phyloP scores from a whole-genome alignment of 2,329 filamentous ascomycete genomes.

The Calonectria ilicicola region DNA sequence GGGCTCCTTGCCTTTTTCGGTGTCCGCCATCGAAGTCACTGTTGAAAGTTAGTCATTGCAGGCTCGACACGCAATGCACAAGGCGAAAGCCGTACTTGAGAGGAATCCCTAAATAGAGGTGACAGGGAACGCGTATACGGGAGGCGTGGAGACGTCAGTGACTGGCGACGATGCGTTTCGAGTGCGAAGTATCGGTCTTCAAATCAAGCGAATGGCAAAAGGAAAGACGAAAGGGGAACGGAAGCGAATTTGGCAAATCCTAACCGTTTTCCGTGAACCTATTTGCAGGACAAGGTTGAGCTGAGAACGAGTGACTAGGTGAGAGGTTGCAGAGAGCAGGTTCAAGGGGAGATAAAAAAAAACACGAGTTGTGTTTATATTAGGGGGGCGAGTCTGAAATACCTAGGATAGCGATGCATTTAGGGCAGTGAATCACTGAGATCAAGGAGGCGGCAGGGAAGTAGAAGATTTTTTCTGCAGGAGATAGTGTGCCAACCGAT shows the following conservation, averaged over 20 bases:
- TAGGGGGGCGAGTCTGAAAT: not conserved
- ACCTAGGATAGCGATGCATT: not conserved
- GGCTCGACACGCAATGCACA: not conserved
- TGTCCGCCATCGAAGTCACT: constrained; percentile 46
- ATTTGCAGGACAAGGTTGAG: constrained; percentile 16
- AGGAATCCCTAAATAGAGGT: constrained; percentile 16
- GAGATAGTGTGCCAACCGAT: constrained; percentile 15
- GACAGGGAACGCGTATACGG: constrained; percentile 35
- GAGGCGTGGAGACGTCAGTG: constrained; percentile 2
- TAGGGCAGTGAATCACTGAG: constrained; percentile 34
- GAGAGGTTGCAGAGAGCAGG: constrained; percentile 14
- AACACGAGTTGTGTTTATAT: constrained; percentile 9
- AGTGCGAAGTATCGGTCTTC: not conserved
- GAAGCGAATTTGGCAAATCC: not conserved
- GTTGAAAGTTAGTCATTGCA: constrained; percentile 26
- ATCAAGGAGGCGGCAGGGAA: not conserved
- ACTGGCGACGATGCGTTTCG: not conserved
- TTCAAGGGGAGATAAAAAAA: constrained; percentile 24
- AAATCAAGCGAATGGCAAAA: not conserved
- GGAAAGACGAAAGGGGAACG: not conserved
- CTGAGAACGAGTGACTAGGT: constrained; percentile 26
- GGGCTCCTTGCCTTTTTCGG: constrained; percentile 37
- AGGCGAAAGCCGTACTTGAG: constrained; percentile 30
- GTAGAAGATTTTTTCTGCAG: not conserved
- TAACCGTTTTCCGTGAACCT: constrained; percentile 15